These are phyloP conservation scores for Dactylis glomerata DNA, from an alignment of 176 grass and related monocot species.

Conservation along the genomic window DNA sequence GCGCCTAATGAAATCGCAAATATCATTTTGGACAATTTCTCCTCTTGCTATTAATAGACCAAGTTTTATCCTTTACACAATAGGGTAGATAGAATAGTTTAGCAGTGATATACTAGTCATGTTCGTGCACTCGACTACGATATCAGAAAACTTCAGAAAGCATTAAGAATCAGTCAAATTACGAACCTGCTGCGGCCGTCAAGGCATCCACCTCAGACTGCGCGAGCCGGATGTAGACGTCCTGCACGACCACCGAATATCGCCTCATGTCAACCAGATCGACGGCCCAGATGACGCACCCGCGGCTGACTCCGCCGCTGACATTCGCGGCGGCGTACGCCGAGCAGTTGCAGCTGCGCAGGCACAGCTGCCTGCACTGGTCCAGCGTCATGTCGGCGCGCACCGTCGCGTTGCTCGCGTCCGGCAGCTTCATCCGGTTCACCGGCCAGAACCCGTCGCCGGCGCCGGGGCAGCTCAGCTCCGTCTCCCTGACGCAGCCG, in stretches of 20 bases:
- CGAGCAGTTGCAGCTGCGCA: constrained; percentile 34
- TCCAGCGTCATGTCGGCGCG: constrained; percentile 20
- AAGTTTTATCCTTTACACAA: too few relatives aligned
- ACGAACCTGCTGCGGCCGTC: not conserved
- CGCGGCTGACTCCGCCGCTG: constrained; percentile 15
- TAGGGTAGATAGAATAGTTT: not conserved
- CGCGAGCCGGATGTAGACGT: not conserved
- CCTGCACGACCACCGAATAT: not conserved
- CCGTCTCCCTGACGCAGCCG: constrained; percentile 31
- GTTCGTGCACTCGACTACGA: not conserved
- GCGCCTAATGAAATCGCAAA: not conserved
- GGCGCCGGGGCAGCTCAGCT: constrained; percentile 23
- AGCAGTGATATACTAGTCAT: not conserved
- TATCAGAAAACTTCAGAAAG: not conserved
- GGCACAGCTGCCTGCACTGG: constrained; percentile 37
- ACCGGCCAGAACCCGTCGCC: constrained; percentile 43
- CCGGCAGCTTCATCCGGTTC: constrained; percentile 53
- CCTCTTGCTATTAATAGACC: not conserved
- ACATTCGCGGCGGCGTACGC: constrained; percentile 38
- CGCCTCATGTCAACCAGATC: constrained; percentile 54
- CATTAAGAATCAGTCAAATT: not conserved
- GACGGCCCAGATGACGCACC: constrained; percentile 43
- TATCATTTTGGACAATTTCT: not conserved
- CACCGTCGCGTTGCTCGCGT: constrained; percentile 32
- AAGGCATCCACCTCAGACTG: not conserved